Conservation (phyloP, 2,329 filamentous ascomycete genomes). For the Cladosporium sp. region DNA sequence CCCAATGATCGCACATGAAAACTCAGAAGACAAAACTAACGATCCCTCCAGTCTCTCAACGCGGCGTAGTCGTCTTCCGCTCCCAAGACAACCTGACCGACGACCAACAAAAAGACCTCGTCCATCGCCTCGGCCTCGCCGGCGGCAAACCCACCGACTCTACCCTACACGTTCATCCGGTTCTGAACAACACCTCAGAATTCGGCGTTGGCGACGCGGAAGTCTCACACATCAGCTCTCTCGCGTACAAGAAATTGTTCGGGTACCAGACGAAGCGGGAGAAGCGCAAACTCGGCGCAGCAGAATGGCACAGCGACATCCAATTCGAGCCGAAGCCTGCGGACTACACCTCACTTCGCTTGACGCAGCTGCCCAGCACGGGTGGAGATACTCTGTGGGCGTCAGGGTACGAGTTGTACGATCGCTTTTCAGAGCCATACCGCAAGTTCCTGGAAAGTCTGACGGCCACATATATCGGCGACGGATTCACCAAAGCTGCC, state of each 20-base stretch:
- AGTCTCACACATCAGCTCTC: slow-evolving; percentile 38
- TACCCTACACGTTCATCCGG: slow-evolving; percentile 58
- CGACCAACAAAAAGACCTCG: slow-evolving; percentile 49
- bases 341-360: slow-evolving; percentile 57
- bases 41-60: slow-evolving; percentile 15
- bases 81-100: slow-evolving; percentile 36
- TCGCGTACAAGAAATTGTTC: slow-evolving; percentile 33
- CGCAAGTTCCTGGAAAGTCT: slow-evolving; percentile 57
- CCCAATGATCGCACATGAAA: neutral
- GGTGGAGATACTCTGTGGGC: slow-evolving; percentile 62
- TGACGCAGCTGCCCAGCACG: slow-evolving; percentile 53
- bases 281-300: slow-evolving; percentile 19
- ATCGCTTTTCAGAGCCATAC: slow-evolving; percentile 55
- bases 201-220: slow-evolving; percentile 36
- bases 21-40: neutral
- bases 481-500: slow-evolving; percentile 21
- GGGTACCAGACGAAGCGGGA: slow-evolving; percentile 31
- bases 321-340: slow-evolving; percentile 39
- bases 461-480: slow-evolving; percentile 49
- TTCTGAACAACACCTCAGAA: slow-evolving; percentile 44
- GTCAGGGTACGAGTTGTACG: slow-evolving; percentile 63
- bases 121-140: slow-evolving; percentile 53
- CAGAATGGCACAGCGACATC: slow-evolving; percentile 49
- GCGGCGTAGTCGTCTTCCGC: slow-evolving; percentile 18
- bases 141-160: slow-evolving; percentile 55